phyloP scores from a whole-genome alignment of 225 moss, liverwort and hornwort species.

The Bryoerythrophyllum caledonicum region DNA sequence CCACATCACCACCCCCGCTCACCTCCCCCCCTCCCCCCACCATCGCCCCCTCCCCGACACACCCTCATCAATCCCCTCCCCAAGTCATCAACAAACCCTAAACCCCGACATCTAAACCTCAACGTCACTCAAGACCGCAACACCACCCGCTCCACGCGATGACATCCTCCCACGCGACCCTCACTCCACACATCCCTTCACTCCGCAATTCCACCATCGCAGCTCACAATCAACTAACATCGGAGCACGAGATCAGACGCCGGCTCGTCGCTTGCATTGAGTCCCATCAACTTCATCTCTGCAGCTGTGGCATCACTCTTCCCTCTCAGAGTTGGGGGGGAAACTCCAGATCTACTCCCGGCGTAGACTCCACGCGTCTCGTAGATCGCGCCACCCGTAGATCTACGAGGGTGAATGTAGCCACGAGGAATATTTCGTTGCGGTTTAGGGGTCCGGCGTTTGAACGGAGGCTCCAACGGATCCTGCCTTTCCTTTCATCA shows the following conservation, averaged over 20 bases:
- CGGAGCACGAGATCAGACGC: slow-evolving; percentile 21
- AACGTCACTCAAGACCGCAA: neutral
- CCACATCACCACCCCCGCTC: slow-evolving; percentile 1
- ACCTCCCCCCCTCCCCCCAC: slow-evolving; percentile 26
- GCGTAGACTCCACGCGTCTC: rapidly evolving
- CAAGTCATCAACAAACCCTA: slow-evolving; percentile 23
- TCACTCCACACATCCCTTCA: neutral
- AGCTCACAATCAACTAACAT: neutral
- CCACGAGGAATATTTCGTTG: neutral
- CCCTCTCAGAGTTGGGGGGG: neutral
- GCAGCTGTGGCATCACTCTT: slow-evolving; percentile 5
- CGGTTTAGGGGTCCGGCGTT: slow-evolving; percentile 20
- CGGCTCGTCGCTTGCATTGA: neutral
- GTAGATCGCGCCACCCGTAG: neutral
- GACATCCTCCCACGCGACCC: neutral
- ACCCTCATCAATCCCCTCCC: neutral
- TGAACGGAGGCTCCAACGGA: slow-evolving; percentile 49
- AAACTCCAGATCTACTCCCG: neutral
- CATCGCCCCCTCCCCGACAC: neutral
- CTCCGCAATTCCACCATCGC: neutral
- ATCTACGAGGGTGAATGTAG: slow-evolving; percentile 7
- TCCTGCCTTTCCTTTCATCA: slow-evolving; percentile 16
- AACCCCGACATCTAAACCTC: neutral
- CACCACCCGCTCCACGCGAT: neutral
- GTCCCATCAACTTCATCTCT: slow-evolving; percentile 28